Evolutionary conservation across 495 filamentous ascomycete genomes (phyloP).

Genomic region (Xeromyces bisporus): DNA sequence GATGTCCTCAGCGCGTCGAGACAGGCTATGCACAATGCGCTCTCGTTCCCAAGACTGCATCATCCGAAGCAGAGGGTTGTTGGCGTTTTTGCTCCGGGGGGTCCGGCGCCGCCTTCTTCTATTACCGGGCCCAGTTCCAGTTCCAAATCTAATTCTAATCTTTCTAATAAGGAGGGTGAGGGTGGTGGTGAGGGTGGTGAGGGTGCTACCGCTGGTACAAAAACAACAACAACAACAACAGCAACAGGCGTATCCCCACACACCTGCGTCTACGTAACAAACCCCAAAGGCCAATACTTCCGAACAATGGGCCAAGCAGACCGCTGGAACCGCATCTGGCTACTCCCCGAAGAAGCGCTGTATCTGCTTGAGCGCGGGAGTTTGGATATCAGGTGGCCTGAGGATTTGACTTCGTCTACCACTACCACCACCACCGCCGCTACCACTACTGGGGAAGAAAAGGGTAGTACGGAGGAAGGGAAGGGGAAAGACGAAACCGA

Average conservation of each 20-base stretch:
- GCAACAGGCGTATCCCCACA: constrained; percentile 15
- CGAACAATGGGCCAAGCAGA: constrained; percentile 41
- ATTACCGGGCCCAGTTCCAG: neutral
- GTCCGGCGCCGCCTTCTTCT: constrained; percentile 13
- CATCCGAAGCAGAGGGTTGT: constrained; percentile 33
- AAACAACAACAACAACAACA: constrained; percentile 7
- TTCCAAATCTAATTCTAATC: neutral
- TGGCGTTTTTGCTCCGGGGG: constrained; percentile 33
- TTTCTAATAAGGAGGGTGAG: constrained; percentile 2
- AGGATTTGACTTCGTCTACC: constrained; percentile 10
- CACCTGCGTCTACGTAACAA: constrained; percentile 26
- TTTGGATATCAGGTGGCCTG: constrained; percentile 71
- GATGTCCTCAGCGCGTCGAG: constrained; percentile 60
- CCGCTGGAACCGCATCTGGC: constrained; percentile 46
- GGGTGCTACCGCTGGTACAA: constrained; percentile 12
- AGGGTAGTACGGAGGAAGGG: constrained; percentile 22
- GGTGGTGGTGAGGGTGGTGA: constrained; percentile 12
- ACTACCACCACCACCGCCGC: too few species aligned
- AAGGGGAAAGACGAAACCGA: constrained; percentile 19
- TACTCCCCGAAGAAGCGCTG: constrained; percentile 84
- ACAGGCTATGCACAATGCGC: constrained; percentile 78
- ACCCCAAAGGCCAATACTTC: constrained; percentile 35
- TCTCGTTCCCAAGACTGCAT: constrained; percentile 55
- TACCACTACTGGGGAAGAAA: too few species aligned
- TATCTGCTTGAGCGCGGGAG: constrained; percentile 77